Base-by-base conservation (phyloP, 1,139 yeast species). In the Saccharomyces hybrid region DNA sequence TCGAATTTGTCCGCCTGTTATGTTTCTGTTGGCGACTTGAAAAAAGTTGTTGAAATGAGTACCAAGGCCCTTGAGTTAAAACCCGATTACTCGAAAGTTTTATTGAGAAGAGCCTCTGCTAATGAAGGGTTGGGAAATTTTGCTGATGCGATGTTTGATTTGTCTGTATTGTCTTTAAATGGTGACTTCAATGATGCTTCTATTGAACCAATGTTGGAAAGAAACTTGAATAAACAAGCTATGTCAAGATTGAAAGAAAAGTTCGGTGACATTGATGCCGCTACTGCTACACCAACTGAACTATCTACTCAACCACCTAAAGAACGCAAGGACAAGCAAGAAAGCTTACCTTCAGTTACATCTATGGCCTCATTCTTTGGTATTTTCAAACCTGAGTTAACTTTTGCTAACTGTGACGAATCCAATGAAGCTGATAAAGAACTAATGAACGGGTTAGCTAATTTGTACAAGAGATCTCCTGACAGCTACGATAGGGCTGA, bases 1-100 rank as follows among this genome's bases (percentile, higher is more conserved):
- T 89, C 97, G 58, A 91, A 91, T 76, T 82, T 96, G 73, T 90
- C 97, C 27, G 99, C 99, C 19, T 93, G 97, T 74, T 88, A 88
- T 73, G 87, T 90, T 54, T 88, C 95, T 19, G 77, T 88, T 62
- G 81, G 83, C 58, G 82, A 90, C 60, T 84, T 81, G 68, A 88
- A 87, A 63, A 84, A 88, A 67, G 97, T 90, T 49, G 80, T 95
- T 61, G 88, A 83, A 63, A 97, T 89, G 70, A 86, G 97, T 56
- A 82, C 96, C 32, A 81, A 79, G 60, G 99, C 99, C 42, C 79
- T 95, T 64, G 80, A 82, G 62, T 74, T 91, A 66, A 87, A 90
- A 70, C 96, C 96, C 16, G 93, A 86, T 68, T 93, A 95, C 73
- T 78, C 89, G 65, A 93, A 95, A 77, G 95, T 97, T 73, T 76